A percentile compares a stretch with the other conserved stretches of the same genome.
Evolutionary conservation across 257 asterid genomes (phyloP).

Genomic region (Lycium barbarum): DNA sequence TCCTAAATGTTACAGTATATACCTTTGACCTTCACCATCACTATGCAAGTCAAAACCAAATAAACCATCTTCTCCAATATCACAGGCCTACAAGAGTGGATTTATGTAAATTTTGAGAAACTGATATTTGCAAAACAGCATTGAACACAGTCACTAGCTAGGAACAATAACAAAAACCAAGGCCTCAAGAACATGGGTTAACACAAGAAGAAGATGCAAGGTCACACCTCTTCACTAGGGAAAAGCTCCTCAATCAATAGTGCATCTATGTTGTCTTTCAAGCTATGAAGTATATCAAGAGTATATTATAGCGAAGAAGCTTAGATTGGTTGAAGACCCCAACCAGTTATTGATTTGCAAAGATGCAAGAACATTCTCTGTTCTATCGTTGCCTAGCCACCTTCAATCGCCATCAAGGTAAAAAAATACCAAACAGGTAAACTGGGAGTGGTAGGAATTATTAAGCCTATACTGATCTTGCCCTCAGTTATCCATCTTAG

Average conservation of each 20-base stretch:
- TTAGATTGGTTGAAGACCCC: not conserved
- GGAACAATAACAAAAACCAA: not conserved
- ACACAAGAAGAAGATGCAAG: constrained; percentile 13
- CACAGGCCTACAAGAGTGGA: constrained; percentile 67
- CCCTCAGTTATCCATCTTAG: not conserved
- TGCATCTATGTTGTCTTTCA: constrained; percentile 1
- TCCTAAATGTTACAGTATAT: constrained; percentile 25
- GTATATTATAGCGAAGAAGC: not conserved
- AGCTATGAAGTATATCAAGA: constrained; percentile 5
- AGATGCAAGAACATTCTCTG: not conserved
- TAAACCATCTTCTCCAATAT: constrained; percentile 74
- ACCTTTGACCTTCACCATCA: constrained; percentile 88
- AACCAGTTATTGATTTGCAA: not conserved
- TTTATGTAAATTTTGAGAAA: constrained; percentile 10
- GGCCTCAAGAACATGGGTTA: not conserved
- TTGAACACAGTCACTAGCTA: not conserved
- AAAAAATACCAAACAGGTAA: constrained; percentile 5
- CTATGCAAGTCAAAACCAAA: constrained; percentile 82
- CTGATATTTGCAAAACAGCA: not conserved
- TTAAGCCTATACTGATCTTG: constrained; percentile 17
- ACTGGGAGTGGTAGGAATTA: constrained; percentile 3
- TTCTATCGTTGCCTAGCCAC: not conserved
- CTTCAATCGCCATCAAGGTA: not conserved
- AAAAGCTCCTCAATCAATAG: not conserved
- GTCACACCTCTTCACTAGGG: not conserved